Evolutionary conservation across 108 stramenopile species (phyloP).

Genomic region (Parmales sp.): DNA sequence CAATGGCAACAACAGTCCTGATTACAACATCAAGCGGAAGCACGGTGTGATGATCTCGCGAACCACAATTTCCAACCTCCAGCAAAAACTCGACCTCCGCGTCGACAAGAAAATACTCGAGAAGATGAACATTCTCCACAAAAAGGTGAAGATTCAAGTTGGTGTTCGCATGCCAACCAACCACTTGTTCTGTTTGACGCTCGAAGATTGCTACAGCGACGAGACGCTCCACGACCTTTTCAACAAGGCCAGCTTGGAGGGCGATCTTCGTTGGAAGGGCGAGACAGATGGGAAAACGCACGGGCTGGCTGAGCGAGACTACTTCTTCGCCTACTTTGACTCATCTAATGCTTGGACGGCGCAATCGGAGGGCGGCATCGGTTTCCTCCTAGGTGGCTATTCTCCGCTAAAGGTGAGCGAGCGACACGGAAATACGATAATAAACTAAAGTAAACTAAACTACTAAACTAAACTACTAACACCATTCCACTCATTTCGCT

Average conservation of each 20-base stretch:
- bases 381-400: conserved; percentile 4
- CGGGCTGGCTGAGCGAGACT: neutral
- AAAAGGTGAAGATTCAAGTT: neutral
- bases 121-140: conserved; percentile 12
- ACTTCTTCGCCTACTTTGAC: neutral
- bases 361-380: neutral
- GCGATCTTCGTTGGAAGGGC: neutral
- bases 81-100: conserved; percentile 1
- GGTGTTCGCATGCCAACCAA: neutral
- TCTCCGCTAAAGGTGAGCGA: neutral
- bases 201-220: neutral
- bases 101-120: neutral
- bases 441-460: too few relatives aligned
- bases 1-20: too few relatives aligned
- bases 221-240: neutral
- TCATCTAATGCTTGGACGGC: neutral
- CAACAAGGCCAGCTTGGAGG: neutral
- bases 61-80: neutral
- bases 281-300: neutral
- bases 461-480: too few relatives aligned
- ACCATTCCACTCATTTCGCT: too few relatives aligned
- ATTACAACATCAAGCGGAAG: neutral
- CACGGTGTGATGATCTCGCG: neutral
- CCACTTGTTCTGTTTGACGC: neutral
- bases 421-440: neutral